Percentiles rank a stretch among this genome's conserved stretches.
Conservation (phyloP, 306 rosid genomes). For the Cicer pinnatifidum region DNA sequence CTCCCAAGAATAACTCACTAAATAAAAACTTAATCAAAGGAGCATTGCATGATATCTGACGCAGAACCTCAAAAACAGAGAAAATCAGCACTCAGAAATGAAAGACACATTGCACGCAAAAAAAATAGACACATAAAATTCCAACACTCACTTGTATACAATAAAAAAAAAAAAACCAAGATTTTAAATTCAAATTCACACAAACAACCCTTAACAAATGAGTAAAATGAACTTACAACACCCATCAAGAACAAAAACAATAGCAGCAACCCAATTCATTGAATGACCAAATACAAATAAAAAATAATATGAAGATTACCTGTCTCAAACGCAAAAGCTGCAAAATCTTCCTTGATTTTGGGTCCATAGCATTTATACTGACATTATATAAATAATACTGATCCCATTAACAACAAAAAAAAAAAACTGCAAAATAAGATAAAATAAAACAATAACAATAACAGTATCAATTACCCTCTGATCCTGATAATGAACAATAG, state of each 20-base stretch:
- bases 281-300: neutral
- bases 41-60: neutral
- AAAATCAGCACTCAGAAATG: no score
- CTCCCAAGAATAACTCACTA: neutral
- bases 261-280: neutral
- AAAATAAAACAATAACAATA: neutral
- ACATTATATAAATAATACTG: neutral
- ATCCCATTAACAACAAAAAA: neutral
- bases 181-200: no score
- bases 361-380: constrained; percentile 83
- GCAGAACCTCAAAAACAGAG: neutral
- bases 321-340: constrained; percentile 79
- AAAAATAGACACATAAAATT: no score
- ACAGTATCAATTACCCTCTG: constrained; percentile 57
- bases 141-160: no score
- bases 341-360: constrained; percentile 70
- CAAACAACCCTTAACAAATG: neutral
- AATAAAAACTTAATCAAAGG: neutral
- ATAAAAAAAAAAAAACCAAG: no score
- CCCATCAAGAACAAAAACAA: neutral
- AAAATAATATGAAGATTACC: constrained; percentile 45
- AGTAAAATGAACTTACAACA: neutral
- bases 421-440: neutral
- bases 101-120: no score
- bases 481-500: constrained; percentile 74